These are phyloP conservation scores for Umbelopsis isabellina DNA, from an alignment of 192 early-diverging fungal species.

Conservation along the genomic window DNA sequence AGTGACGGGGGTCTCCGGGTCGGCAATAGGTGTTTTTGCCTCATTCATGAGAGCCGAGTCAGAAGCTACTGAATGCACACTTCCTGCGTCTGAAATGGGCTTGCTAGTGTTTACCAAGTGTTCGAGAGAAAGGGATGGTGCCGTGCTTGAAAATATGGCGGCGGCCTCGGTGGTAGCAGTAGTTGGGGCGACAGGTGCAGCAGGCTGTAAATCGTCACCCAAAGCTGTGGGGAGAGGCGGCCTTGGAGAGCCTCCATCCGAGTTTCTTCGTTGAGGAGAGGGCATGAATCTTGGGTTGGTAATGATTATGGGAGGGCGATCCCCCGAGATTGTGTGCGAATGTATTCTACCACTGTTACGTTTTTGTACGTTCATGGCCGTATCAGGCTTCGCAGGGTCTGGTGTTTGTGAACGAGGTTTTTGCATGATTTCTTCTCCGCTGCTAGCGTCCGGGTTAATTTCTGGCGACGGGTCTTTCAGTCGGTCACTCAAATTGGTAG, in stretches of 20 bases:
- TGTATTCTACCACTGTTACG: slow-evolving; percentile 11
- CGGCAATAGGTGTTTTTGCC: slow-evolving; percentile 11
- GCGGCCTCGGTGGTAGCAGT: not conserved
- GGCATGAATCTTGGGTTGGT: not conserved
- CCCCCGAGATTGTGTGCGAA: slow-evolving; percentile 28
- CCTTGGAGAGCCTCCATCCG: slow-evolving; percentile 30
- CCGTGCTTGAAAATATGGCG: not conserved
- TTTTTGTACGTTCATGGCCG: not conserved
- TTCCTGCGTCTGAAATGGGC: not conserved
- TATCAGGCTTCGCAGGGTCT: not conserved
- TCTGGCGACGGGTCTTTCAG: not conserved
- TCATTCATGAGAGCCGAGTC: not conserved
- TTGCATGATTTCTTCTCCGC: slow-evolving; percentile 1
- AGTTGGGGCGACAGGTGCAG: not conserved
- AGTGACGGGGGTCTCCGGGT: slow-evolving; percentile 1
- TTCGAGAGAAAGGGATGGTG: not conserved
- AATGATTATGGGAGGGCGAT: slow-evolving; percentile 14
- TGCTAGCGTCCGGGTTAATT: not conserved
- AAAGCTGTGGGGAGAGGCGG: slow-evolving; percentile 3
- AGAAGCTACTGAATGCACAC: not conserved
- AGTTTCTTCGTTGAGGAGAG: slow-evolving; percentile 27
- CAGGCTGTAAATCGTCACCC: slow-evolving; percentile 7
- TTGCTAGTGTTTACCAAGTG: not conserved
- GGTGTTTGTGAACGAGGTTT: not conserved
- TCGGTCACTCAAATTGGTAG: slow-evolving; percentile 4